A percentile compares a stretch with the other conserved stretches of the same genome.
Evolutionary conservation across 371 early-diverging fungal genomes (phyloP).

Genomic region (Mucor racemosus): DNA sequence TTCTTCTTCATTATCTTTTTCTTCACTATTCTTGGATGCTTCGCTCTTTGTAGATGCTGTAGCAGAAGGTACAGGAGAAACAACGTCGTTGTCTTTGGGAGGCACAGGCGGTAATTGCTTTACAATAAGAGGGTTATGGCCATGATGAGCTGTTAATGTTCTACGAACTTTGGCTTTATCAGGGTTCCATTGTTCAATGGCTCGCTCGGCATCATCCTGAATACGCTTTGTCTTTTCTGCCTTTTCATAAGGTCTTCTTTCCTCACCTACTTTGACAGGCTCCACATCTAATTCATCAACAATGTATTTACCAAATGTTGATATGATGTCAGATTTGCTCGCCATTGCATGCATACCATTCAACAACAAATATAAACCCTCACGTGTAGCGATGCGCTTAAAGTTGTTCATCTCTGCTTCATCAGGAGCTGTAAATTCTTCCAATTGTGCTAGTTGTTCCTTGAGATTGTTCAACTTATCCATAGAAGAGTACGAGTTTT

Average conservation of each 20-base stretch:
- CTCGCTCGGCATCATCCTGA: constrained; percentile 33
- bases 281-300: constrained; percentile 46
- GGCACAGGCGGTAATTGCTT: constrained; percentile 34
- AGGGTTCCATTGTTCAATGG: constrained; percentile 42
- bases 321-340: constrained; percentile 47
- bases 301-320: constrained; percentile 50
- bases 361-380: constrained; percentile 43
- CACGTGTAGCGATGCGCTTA: constrained; percentile 44
- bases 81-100: background rate
- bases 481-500: constrained; percentile 32
- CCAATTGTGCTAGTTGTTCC: constrained; percentile 34
- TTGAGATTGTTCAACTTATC: constrained; percentile 40
- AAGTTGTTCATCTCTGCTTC: constrained; percentile 47
- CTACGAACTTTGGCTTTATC: constrained; percentile 38
- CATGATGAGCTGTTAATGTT: constrained; percentile 43
- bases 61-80: background rate
- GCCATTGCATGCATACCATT: constrained; percentile 52
- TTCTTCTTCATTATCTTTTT: background rate
- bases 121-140: constrained; percentile 37
- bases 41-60: constrained; percentile 1
- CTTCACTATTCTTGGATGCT: background rate
- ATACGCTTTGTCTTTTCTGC: constrained; percentile 37
- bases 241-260: constrained; percentile 29
- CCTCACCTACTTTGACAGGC: constrained; percentile 35
- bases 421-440: constrained; percentile 28